These are phyloP conservation scores for Xylaria sp. DNA, from an alignment of 2,329 filamentous ascomycete genomes.

Conservation along the genomic window DNA sequence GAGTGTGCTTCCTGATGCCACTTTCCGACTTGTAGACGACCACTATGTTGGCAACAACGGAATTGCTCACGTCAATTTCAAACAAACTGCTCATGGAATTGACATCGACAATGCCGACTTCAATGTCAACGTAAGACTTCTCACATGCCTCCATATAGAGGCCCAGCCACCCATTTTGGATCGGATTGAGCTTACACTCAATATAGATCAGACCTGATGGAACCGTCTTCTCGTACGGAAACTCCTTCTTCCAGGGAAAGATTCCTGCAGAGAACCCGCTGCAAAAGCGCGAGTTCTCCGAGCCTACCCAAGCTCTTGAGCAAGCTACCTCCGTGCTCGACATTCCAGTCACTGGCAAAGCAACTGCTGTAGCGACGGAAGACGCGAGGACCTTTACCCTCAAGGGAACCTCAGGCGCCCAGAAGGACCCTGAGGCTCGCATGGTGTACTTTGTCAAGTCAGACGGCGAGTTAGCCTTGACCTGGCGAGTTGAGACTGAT, in stretches of 20 bases:
- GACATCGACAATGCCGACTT: slow-evolving; percentile 71
- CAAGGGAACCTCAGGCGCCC: slow-evolving; percentile 59
- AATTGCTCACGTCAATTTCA: slow-evolving; percentile 67
- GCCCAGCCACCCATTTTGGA: neutral
- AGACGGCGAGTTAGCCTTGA: slow-evolving; percentile 59
- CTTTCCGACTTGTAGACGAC: slow-evolving; percentile 63
- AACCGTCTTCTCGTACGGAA: slow-evolving; percentile 66
- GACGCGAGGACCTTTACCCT: slow-evolving; percentile 56
- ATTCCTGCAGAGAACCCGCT: slow-evolving; percentile 54
- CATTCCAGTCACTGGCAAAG: slow-evolving; percentile 55
- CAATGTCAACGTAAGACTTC: slow-evolving; percentile 66
- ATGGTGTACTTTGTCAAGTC: slow-evolving; percentile 64
- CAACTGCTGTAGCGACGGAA: slow-evolving; percentile 53
- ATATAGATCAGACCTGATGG: slow-evolving; percentile 61
- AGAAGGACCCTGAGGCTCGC: slow-evolving; percentile 63
- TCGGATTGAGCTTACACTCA: slow-evolving; percentile 28
- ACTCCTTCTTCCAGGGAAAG: slow-evolving; percentile 57
- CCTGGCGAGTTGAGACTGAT: slow-evolving; percentile 70
- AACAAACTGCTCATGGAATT: slow-evolving; percentile 66
- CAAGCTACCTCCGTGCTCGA: slow-evolving; percentile 53
- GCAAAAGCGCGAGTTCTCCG: slow-evolving; percentile 55
- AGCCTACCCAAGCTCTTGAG: slow-evolving; percentile 57
- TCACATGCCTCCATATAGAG: neutral
- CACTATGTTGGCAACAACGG: slow-evolving; percentile 66
- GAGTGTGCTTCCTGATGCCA: slow-evolving; percentile 49